Percentiles rank a stretch among this genome's conserved stretches.
These are phyloP conservation scores for Aureobasidium subglaciale DNA, from an alignment of 2,329 filamentous ascomycete genomes.

Conservation along the genomic window DNA sequence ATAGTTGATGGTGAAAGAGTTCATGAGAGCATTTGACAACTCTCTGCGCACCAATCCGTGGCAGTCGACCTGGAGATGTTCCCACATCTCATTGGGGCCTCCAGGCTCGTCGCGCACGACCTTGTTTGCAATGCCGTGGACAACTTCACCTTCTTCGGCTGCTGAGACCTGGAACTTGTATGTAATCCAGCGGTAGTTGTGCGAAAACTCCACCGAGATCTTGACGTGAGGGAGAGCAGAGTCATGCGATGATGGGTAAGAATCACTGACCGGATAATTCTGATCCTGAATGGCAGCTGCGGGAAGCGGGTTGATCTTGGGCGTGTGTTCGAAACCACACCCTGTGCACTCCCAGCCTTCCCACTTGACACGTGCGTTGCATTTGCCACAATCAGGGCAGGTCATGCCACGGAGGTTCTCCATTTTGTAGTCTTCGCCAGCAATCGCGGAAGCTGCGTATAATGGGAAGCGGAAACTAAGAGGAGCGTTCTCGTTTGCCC, in stretches of 20 bases:
- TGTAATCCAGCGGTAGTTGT: constrained; percentile 37
- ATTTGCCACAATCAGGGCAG: constrained; percentile 57
- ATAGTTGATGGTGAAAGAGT: constrained; percentile 29
- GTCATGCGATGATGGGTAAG: constrained; percentile 28
- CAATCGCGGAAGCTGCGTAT: constrained; percentile 31
- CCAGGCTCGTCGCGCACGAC: constrained; percentile 43
- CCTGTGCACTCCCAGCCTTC: constrained; percentile 53
- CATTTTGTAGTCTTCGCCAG: constrained; percentile 43
- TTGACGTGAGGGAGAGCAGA: constrained; percentile 28
- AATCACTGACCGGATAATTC: constrained; percentile 29
- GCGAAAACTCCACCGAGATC: constrained; percentile 22
- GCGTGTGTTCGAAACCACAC: constrained; percentile 43
- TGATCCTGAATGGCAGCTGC: constrained; percentile 28
- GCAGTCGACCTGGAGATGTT: constrained; percentile 35
- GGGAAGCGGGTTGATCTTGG: constrained; percentile 23
- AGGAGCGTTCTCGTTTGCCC: constrained; percentile 32
- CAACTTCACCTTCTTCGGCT: constrained; percentile 36
- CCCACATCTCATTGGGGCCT: constrained; percentile 58
- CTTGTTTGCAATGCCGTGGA: constrained; percentile 52
- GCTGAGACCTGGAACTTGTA: constrained; percentile 41
- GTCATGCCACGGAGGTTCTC: constrained; percentile 57
- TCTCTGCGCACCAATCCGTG: constrained; percentile 30
- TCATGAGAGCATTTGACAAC: constrained; percentile 25
- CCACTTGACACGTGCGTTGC: constrained; percentile 56
- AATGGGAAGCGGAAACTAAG: constrained; percentile 25